Conservation (phyloP, 2,329 filamentous ascomycete species). For the Mariannaea sp. region DNA sequence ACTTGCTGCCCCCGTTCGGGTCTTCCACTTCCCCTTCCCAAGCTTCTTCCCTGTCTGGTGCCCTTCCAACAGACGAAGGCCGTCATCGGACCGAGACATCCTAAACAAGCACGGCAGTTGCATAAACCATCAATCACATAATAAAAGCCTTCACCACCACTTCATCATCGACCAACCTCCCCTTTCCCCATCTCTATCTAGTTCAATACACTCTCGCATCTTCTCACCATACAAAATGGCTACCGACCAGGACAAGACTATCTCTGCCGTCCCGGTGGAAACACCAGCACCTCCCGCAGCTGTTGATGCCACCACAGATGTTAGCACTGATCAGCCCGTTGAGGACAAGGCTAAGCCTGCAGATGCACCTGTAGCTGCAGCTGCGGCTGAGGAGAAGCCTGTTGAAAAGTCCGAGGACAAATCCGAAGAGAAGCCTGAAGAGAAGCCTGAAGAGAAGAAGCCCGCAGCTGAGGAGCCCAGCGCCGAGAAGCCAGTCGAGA, state of each 20-base stretch:
- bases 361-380: slow-evolving; percentile 13
- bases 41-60: neutral
- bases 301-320: no score
- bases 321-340: no score
- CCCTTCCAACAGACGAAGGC: neutral
- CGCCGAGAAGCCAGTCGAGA: neutral
- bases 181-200: neutral
- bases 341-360: no score
- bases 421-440: slow-evolving; percentile 22
- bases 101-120: no score
- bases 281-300: slow-evolving; percentile 13
- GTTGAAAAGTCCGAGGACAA: slow-evolving; percentile 16
- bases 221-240: slow-evolving; percentile 37
- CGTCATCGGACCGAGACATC: slow-evolving; percentile 9
- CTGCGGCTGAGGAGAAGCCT: slow-evolving; percentile 19
- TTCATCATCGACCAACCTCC: neutral
- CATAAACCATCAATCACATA: neutral
- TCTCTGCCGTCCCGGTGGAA: slow-evolving; percentile 17
- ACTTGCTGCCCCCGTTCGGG: neutral
- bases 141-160: slow-evolving; percentile 1
- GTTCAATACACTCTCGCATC: neutral
- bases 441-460: slow-evolving; percentile 5
- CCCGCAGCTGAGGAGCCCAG: neutral
- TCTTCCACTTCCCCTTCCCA: neutral
- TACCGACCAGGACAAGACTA: slow-evolving; percentile 36